Base-by-base conservation (phyloP, 805 yeast species). In the Metschnikowia corniflorae region DNA sequence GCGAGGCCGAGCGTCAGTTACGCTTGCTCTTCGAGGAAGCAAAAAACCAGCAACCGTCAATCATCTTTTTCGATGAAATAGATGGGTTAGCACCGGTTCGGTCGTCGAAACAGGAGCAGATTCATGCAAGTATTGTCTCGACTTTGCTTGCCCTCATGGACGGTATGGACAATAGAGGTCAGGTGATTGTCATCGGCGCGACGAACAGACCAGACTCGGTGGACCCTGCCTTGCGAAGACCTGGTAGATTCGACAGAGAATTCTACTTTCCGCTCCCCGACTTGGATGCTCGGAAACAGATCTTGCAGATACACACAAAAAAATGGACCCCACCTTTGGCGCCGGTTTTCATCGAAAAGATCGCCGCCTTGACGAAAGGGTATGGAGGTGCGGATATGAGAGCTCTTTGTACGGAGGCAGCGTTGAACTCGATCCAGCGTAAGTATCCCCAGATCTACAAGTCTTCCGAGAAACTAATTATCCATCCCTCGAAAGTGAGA, bases 101-200 rank as follows among this genome's bases (percentile, higher is more conserved):
- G 58, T 86, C 96, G 0, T 86, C 97, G 0, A 91, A 91, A 47
- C 99, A 93, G 61, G 99, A 93, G 58, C 99, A 93, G 61, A 93
- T 93, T 42, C 98, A 93, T 61, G 96, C 98, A 3, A 84, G 95
- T 44, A 93, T 93, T 42, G 98, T 93, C 2, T 88, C 97, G 5
- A 93, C 98, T 0, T 65, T 93, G 52, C 73, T 93, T 46, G 97
- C 98, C 0, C 66, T 93, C 35, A 93, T 93, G 98, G 98, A 93
- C 60, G 98, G 98, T 51, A 93, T 93, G 97, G 97, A 91, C 58
- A 88, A 88, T 50, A 78, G 97, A 57, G 98, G 98, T 6, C 97
- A 93, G 57, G 97, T 93, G 14, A 91, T 93, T 46, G 96, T 93
- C 2, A 89, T 93, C 50, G 98, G 98, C 41, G 98, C 98, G 1